Percentiles rank a stretch among this genome's conserved stretches.
These are phyloP conservation scores for Ophiocordyceps polyrhachis-furcata DNA, from an alignment of 2,329 filamentous ascomycete genomes.

Conservation along the genomic window DNA sequence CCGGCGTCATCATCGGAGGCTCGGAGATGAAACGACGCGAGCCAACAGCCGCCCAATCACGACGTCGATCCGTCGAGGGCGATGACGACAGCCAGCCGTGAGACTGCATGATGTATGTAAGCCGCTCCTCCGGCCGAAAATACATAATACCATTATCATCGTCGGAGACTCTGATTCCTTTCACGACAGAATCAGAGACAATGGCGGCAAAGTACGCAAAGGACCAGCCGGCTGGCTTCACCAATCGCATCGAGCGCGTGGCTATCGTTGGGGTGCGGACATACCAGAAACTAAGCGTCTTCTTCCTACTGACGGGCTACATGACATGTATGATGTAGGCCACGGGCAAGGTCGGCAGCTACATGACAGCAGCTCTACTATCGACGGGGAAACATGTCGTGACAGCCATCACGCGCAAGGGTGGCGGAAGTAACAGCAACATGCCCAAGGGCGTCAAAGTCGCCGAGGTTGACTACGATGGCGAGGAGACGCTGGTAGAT, in stretches of 20 bases:
- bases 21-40: not conserved
- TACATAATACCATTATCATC: not conserved
- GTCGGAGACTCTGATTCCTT: too few relatives aligned
- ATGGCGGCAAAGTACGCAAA: conserved; percentile 6
- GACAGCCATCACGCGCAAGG: conserved; percentile 30
- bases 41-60: not conserved
- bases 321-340: conserved; percentile 11
- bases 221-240: conserved; percentile 7
- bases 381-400: conserved; percentile 29
- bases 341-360: conserved; percentile 20
- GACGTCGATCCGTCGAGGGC: not conserved
- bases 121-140: not conserved
- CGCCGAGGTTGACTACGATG: conserved; percentile 24
- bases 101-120: not conserved
- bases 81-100: not conserved
- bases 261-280: conserved; percentile 24
- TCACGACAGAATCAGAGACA: not conserved
- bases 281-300: too few relatives aligned
- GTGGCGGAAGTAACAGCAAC: conserved; percentile 17
- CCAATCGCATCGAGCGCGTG: conserved; percentile 18
- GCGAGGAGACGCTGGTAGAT: conserved; percentile 22
- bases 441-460: conserved; percentile 25
- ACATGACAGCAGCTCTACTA: conserved; percentile 23
- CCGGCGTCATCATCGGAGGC: not conserved
- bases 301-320: too few relatives aligned